Evolutionary conservation across 83 land plant species (phyloP).

Genomic region (Diphasiastrum complanatum): DNA sequence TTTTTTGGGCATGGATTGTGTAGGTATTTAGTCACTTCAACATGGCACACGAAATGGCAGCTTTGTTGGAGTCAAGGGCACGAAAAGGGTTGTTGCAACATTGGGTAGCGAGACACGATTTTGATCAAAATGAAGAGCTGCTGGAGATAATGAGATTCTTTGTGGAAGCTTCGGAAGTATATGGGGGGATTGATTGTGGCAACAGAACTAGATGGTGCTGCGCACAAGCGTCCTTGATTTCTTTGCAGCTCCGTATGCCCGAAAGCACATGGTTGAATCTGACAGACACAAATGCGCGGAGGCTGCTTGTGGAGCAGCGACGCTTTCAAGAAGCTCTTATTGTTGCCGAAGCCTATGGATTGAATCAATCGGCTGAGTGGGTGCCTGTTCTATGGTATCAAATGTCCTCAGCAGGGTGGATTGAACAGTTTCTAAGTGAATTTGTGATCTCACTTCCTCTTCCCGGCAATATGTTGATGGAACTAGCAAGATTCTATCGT

Average conservation of each 20-base stretch:
- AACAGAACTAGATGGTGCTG: conserved; percentile 68
- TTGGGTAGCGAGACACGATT: conserved; percentile 48
- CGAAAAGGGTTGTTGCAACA: conserved; percentile 33
- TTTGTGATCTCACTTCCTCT: conserved; percentile 91
- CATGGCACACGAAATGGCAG: conserved; percentile 93
- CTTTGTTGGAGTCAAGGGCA: conserved; percentile 65
- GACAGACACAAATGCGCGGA: conserved; percentile 78
- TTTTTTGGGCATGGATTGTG: background rate
- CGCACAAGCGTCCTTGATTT: conserved; percentile 81
- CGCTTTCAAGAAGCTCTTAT: conserved; percentile 94
- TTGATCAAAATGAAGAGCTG: conserved; percentile 71
- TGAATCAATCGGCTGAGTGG: conserved; percentile 91
- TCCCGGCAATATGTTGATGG: conserved; percentile 64
- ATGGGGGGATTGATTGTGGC: conserved; percentile 85
- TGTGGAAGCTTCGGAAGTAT: conserved; percentile 90
- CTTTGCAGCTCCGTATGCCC: conserved; percentile 92
- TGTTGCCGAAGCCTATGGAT: conserved; percentile 90
- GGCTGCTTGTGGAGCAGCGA: conserved; percentile 76
- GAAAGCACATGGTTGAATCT: conserved; percentile 66
- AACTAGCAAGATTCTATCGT: conserved; percentile 71
- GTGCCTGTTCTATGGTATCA: conserved; percentile 85
- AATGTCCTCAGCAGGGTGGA: conserved; percentile 73
- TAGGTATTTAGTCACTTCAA: conserved; percentile 92
- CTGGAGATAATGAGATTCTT: conserved; percentile 73
- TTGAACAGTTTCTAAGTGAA: conserved; percentile 73